These are phyloP conservation scores for Exophiala spinifera DNA, from an alignment of 2,329 filamentous ascomycete species.

Conservation along the genomic window DNA sequence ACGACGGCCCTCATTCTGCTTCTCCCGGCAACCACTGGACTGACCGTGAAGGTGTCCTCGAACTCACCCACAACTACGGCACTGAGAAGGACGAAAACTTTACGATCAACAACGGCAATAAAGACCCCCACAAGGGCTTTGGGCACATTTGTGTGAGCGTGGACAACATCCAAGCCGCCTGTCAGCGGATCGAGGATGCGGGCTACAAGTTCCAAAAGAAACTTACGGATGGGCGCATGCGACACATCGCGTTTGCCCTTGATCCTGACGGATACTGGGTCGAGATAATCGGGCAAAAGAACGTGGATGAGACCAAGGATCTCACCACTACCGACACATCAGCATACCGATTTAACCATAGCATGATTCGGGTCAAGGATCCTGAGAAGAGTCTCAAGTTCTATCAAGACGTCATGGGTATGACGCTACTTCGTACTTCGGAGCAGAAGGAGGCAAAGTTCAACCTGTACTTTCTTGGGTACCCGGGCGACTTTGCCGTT, in stretches of 20 bases:
- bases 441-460: constrained; percentile 72
- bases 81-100: constrained; percentile 81
- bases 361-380: constrained; percentile 90
- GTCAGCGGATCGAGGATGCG: constrained; percentile 81
- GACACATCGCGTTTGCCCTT: constrained; percentile 81
- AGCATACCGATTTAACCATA: constrained; percentile 67
- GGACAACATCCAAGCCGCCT: constrained; percentile 83
- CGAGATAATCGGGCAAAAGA: constrained; percentile 60
- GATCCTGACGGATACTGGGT: constrained; percentile 82
- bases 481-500: constrained; percentile 57
- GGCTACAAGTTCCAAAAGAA: constrained; percentile 96
- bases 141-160: constrained; percentile 83
- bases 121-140: constrained; percentile 78
- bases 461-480: constrained; percentile 91
- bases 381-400: constrained; percentile 70
- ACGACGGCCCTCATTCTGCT: constrained; percentile 71
- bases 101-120: constrained; percentile 82
- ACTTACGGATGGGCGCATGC: constrained; percentile 82
- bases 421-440: constrained; percentile 71
- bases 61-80: constrained; percentile 81
- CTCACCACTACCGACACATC: constrained; percentile 68
- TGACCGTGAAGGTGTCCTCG: constrained; percentile 84
- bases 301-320: constrained; percentile 67
- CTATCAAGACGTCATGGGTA: constrained; percentile 84
- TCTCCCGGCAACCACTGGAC: constrained; percentile 71